These are phyloP conservation scores for Cryptococcus neoformans DNA, from an alignment of 1,284 basidiomycete genomes.

Conservation along the genomic window DNA sequence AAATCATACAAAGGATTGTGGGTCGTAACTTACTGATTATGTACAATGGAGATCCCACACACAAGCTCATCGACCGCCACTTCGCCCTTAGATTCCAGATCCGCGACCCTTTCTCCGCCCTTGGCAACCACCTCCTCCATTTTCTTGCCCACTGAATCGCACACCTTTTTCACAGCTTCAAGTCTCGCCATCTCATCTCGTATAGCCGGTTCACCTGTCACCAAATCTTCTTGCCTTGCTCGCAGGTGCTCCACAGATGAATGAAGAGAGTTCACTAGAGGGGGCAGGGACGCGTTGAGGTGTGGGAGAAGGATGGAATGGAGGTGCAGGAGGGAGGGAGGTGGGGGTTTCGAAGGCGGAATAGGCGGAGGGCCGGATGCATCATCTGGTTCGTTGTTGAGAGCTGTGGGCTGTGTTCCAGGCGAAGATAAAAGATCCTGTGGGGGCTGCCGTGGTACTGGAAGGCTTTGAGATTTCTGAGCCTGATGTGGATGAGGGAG, in stretches of 20 bases:
- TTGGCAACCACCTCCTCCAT: slow-evolving; percentile 61
- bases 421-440: slow-evolving; percentile 36
- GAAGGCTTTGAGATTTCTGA: background rate
- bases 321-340: slow-evolving; percentile 72
- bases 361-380: slow-evolving; percentile 61
- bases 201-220: slow-evolving; percentile 86
- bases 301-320: slow-evolving; percentile 76
- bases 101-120: slow-evolving; percentile 66
- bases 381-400: slow-evolving; percentile 14
- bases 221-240: slow-evolving; percentile 75
- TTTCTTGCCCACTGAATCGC: slow-evolving; percentile 68
- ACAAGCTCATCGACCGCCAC: slow-evolving; percentile 81
- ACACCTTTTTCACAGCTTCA: slow-evolving; percentile 91
- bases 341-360: slow-evolving; percentile 71
- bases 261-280: slow-evolving; percentile 62
- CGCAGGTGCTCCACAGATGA: slow-evolving; percentile 71
- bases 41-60: slow-evolving; percentile 89
- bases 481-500: too few species aligned
- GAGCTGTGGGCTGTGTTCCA: slow-evolving; percentile 37
- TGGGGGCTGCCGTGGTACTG: slow-evolving; percentile 16
- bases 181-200: slow-evolving; percentile 94
- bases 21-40: slow-evolving; percentile 77
- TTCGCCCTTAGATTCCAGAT: slow-evolving; percentile 38
- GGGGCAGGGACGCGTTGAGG: slow-evolving; percentile 64
- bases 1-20: background rate